Conservation (phyloP, 192 early-diverging fungal species). For the Gryganskiella cystojenkinii region DNA sequence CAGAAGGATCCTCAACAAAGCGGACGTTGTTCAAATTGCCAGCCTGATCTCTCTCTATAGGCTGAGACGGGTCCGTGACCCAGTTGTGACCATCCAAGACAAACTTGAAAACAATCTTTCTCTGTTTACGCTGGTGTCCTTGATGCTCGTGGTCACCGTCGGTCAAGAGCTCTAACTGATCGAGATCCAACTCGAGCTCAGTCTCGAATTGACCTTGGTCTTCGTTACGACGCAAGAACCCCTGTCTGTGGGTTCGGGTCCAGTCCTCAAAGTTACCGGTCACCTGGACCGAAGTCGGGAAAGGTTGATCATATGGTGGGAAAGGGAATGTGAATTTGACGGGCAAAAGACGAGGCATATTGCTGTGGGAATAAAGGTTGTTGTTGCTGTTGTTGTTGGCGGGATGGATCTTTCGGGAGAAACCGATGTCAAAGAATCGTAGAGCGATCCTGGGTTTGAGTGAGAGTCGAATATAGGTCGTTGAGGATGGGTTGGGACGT, state of each 20-base stretch:
- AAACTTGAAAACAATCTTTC: conserved; percentile 27
- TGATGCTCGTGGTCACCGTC: neutral
- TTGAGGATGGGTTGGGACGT: conserved; percentile 3
- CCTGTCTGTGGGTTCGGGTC: neutral
- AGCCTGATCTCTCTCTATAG: conserved; percentile 14
- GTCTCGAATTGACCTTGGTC: conserved; percentile 5
- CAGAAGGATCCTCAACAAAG: conserved; percentile 17
- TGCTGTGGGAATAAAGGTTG: neutral
- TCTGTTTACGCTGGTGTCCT: neutral
- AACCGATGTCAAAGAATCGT: neutral
- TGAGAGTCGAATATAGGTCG: conserved; percentile 9
- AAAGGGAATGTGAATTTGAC: conserved; percentile 17
- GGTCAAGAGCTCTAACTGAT: neutral
- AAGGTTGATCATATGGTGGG: conserved; percentile 8
- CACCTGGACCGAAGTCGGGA: conserved; percentile 16
- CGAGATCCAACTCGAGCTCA: conserved; percentile 14
- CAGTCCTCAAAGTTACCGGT: conserved; percentile 25
- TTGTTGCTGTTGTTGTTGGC: neutral
- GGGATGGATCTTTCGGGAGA: neutral
- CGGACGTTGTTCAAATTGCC: conserved; percentile 25
- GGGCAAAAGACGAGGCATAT: conserved; percentile 6
- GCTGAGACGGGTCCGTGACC: conserved; percentile 16
- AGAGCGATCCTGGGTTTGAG: conserved; percentile 8
- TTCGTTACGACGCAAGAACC: conserved; percentile 7
- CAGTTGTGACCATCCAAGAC: conserved; percentile 23